phyloP scores from a whole-genome alignment of 2,329 filamentous ascomycete genomes.

The Thielaviopsis euricoi region DNA sequence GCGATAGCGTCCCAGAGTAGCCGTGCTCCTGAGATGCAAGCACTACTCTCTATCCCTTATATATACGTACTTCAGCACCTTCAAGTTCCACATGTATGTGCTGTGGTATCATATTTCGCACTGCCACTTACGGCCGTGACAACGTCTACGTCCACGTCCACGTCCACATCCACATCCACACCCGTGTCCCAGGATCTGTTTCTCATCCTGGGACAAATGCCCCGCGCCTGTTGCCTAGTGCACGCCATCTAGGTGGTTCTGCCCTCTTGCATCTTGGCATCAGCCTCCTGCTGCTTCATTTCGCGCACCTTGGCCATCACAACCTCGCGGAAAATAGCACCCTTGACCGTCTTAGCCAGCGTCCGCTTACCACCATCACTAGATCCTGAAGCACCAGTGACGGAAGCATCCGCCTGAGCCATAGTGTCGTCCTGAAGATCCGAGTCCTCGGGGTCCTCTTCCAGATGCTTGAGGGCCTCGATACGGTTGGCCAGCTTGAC shows the following conservation, averaged over 20 bases:
- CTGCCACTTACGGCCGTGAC: neutral
- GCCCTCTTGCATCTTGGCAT: constrained; percentile 38
- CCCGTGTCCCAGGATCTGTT: neutral
- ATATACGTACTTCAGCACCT: constrained; percentile 4
- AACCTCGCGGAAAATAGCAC: constrained; percentile 82
- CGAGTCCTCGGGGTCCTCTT: constrained; percentile 64
- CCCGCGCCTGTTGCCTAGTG: neutral
- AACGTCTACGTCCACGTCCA: neutral
- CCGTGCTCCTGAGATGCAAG: neutral
- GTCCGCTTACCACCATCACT: constrained; percentile 20
- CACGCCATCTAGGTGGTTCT: constrained; percentile 5
- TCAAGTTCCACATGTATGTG: constrained; percentile 1
- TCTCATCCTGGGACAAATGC: neutral
- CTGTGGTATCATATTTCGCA: constrained; percentile 8
- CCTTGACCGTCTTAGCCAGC: constrained; percentile 35
- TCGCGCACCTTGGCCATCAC: constrained; percentile 87
- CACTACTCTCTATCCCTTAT: neutral
- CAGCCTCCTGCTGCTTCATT: constrained; percentile 70
- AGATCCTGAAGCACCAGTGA: constrained; percentile 19
- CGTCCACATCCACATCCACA: neutral
- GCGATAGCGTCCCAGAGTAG: neutral
- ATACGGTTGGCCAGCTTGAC: constrained; percentile 94
- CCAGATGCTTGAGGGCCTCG: constrained; percentile 81
- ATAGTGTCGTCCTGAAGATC: constrained; percentile 48
- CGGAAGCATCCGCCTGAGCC: constrained; percentile 27